Evolutionary conservation across 2,329 filamentous ascomycete genomes (phyloP).

Genomic region (Aspergillus carbonarius): DNA sequence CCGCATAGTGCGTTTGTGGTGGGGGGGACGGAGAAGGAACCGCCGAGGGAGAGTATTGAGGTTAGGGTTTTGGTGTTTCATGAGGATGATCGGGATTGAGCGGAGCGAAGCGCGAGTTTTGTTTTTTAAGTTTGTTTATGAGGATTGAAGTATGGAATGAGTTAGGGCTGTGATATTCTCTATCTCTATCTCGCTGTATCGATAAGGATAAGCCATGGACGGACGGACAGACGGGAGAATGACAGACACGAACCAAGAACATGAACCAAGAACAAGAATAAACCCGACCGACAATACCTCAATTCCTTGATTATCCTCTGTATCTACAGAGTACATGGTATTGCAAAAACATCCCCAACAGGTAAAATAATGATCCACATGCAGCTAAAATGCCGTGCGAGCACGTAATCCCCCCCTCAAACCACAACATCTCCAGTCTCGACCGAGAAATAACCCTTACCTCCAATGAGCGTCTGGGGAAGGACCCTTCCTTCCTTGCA

Average conservation of each 20-base stretch:
- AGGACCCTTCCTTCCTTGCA: background rate
- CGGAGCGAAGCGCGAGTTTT: too few species aligned
- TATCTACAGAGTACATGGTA: too few species aligned
- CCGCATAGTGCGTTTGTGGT: slow-evolving; percentile 59
- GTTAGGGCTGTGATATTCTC: background rate
- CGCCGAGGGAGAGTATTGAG: slow-evolving; percentile 56
- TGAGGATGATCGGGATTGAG: slow-evolving; percentile 36
- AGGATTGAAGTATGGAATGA: too few species aligned
- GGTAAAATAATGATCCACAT: background rate
- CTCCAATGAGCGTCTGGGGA: too few species aligned
- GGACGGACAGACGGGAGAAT: background rate
- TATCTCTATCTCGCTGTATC: background rate
- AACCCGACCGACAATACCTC: too few species aligned
- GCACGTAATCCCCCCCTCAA: slow-evolving; percentile 31
- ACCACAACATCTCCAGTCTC: slow-evolving; percentile 25
- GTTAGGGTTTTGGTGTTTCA: slow-evolving; percentile 56
- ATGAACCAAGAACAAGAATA: too few species aligned
- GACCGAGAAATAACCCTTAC: background rate
- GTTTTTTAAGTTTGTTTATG: too few species aligned
- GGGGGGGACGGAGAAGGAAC: slow-evolving; percentile 43
- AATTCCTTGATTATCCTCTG: too few species aligned
- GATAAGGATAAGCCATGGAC: background rate
- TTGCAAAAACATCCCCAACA: background rate
- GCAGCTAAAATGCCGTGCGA: slow-evolving; percentile 27
- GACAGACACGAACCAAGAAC: too few species aligned